A percentile compares a stretch with the other conserved stretches of the same genome.
These are phyloP conservation scores for Cryphonectria carpinicola DNA, from an alignment of 2,329 filamentous ascomycete genomes.

Conservation along the genomic window DNA sequence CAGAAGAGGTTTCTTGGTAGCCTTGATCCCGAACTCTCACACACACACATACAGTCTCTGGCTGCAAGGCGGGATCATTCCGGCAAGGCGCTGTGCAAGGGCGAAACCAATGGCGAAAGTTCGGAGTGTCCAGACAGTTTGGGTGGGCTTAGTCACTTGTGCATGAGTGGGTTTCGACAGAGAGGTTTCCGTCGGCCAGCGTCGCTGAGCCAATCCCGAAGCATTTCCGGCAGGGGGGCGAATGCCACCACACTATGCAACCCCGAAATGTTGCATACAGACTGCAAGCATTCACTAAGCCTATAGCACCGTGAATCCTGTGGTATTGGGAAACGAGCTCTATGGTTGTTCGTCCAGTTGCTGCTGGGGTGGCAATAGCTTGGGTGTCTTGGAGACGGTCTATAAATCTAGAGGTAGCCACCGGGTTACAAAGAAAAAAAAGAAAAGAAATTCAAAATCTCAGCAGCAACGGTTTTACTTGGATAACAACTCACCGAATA, in stretches of 20 bases:
- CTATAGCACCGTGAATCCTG: background rate
- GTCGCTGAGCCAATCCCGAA: background rate
- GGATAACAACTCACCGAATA: too few relatives aligned
- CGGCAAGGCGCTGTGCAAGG: background rate
- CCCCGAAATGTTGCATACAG: background rate
- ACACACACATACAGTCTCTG: background rate
- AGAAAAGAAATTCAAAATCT: background rate
- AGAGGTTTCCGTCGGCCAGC: background rate
- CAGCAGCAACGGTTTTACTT: background rate
- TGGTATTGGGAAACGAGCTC: background rate
- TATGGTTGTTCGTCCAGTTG: background rate
- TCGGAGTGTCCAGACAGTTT: background rate
- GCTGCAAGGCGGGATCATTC: background rate
- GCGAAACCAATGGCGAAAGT: background rate
- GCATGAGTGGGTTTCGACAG: background rate
- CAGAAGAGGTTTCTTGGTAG: background rate
- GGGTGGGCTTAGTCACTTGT: background rate
- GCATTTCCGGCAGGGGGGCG: background rate
- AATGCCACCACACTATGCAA: background rate
- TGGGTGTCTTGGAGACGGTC: background rate
- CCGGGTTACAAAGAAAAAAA: background rate
- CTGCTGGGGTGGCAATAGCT: background rate
- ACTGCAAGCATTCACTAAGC: background rate
- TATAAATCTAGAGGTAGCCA: background rate
- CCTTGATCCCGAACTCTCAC: background rate